Conservation (phyloP, 495 filamentous ascomycete genomes). For the Penicillium malachiteum region DNA sequence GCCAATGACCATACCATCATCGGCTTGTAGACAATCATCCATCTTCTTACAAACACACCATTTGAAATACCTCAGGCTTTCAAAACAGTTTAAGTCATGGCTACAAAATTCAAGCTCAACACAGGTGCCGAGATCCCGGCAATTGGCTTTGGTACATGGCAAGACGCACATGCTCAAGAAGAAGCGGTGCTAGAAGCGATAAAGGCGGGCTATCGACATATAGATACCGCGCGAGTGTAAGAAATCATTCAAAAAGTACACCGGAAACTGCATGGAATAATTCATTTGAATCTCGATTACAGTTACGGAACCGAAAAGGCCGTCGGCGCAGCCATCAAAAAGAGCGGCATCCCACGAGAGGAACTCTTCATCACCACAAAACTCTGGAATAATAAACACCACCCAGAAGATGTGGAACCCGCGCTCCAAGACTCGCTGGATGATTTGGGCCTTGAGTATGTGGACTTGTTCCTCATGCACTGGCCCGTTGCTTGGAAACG, state of each 20-base stretch:
- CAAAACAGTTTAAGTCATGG: not conserved
- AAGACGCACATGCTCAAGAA: constrained; percentile 47
- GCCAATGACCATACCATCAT: not conserved
- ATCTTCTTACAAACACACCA: not conserved
- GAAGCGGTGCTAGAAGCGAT: constrained; percentile 46
- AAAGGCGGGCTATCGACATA: constrained; percentile 60
- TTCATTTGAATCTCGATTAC: not conserved
- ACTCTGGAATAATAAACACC: constrained; percentile 68
- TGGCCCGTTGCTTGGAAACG: constrained; percentile 57
- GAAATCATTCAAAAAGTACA: constrained; percentile 12
- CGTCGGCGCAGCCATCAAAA: constrained; percentile 57
- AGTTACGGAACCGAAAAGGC: constrained; percentile 51
- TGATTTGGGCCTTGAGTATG: constrained; percentile 62
- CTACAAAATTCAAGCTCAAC: constrained; percentile 46
- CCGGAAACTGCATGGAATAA: not conserved
- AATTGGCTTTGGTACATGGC: constrained; percentile 51
- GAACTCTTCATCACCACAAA: constrained; percentile 71
- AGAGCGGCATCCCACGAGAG: constrained; percentile 53
- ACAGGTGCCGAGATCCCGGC: constrained; percentile 52
- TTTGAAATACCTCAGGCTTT: too few relatives aligned
- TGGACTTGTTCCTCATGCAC: constrained; percentile 73
- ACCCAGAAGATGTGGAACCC: constrained; percentile 56
- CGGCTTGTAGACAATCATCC: not conserved
- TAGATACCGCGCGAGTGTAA: constrained; percentile 57
- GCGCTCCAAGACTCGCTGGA: constrained; percentile 61